Base-by-base conservation (phyloP, 768 basidiomycete species). In the Tylopilus rubrobrunneus region DNA sequence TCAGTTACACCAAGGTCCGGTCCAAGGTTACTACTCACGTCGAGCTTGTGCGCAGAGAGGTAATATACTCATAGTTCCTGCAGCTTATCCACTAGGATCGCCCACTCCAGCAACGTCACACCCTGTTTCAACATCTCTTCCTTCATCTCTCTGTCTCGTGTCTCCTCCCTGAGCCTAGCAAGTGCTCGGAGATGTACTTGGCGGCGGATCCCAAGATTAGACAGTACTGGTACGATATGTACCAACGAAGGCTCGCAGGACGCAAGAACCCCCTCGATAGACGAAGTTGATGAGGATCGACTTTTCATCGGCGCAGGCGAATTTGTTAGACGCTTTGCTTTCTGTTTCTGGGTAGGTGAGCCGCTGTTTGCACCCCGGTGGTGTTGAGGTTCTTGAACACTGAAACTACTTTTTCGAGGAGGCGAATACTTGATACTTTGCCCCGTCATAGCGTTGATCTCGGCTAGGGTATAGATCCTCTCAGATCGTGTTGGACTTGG, bases 101-200 rank as follows among this genome's bases (percentile, higher is more conserved):
- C 87, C 87, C 87, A 89, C 61, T 89, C 87, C 70, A 89, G 73
- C 8, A 87, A 76, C 1, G 86, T 87, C 48, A 89, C 73, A 1
- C 87, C 87, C 60, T 79, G 73, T 63, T 72, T 80, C 68, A 89
- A 62, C 50, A 86, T 87, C 58, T 83, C 84, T 60, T 86, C 84
- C 67, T 78, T 85, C 45, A 89, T 75, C 65, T 88, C 85, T 53
- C 80, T 71, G 66, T 89, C 81, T 57, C 87, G 70, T 21, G 83
- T 88, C 55, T 80, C 83, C 51, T 85, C 84, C 36, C 78, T 79
- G 56, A 89, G 67, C 51, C 78, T 74, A 9, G 76, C 78, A 17
- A 89, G 70, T 3, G 87, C 87, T 11, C 78, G 73, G 36, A 89
- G 67, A 66, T 89, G 86, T 37, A 82, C 84, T 47, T 80, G 71